phyloP scores from a whole-genome alignment of 1,284 basidiomycete genomes.

The Papiliotrema flavescens region DNA sequence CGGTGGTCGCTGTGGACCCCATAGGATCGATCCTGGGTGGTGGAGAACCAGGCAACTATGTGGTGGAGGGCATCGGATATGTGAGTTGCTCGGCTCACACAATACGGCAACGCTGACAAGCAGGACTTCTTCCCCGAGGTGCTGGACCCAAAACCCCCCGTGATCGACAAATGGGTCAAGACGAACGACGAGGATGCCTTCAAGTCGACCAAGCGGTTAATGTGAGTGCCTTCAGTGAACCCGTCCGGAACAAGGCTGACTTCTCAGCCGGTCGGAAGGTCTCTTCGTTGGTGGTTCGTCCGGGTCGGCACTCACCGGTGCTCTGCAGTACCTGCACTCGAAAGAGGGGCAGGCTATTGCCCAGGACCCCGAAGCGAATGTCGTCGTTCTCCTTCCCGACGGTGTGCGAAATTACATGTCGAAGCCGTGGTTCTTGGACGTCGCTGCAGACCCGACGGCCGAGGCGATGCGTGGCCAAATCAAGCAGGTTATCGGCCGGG shows the following conservation, averaged over 20 bases:
- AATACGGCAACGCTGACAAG: constrained; percentile 2
- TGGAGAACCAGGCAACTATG: constrained; percentile 62
- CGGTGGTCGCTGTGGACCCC: constrained; percentile 84
- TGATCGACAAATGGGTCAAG: constrained; percentile 76
- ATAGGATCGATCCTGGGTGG: constrained; percentile 79
- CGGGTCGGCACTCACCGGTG: constrained; percentile 76
- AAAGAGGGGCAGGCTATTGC: constrained; percentile 65
- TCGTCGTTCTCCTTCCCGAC: constrained; percentile 84
- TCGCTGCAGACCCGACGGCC: constrained; percentile 6
- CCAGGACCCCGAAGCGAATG: constrained; percentile 70
- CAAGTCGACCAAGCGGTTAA: constrained; percentile 68
- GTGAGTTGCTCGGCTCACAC: constrained; percentile 21
- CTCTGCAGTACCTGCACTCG: constrained; percentile 68
- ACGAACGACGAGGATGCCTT: constrained; percentile 78
- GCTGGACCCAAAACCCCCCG: constrained; percentile 40
- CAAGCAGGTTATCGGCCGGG: constrained; percentile 21
- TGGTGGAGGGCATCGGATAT: constrained; percentile 86
- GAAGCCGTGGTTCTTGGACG: constrained; percentile 56
- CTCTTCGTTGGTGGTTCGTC: constrained; percentile 88
- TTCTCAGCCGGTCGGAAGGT: constrained; percentile 63
- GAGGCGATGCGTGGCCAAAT: constrained; percentile 20
- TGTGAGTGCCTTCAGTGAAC: constrained; percentile 49
- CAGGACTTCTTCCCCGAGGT: constrained; percentile 83
- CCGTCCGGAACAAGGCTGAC: not conserved
- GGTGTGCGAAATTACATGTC: constrained; percentile 96